A percentile compares a stretch with the other conserved stretches of the same genome.
These are phyloP conservation scores for Mycena vitilis DNA, from an alignment of 768 basidiomycete species.

Conservation along the genomic window DNA sequence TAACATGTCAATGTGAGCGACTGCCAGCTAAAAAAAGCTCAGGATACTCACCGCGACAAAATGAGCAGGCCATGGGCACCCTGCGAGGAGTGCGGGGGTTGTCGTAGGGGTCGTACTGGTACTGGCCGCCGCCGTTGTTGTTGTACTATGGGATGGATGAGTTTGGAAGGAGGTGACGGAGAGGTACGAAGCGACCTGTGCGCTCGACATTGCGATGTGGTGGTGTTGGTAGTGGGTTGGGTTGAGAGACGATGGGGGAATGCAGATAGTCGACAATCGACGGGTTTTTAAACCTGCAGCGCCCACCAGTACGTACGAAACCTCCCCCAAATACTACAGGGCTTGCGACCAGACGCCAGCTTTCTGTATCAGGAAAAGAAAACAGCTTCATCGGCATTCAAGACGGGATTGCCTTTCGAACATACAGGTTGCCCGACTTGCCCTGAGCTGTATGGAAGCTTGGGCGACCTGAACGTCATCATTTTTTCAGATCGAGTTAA, in stretches of 20 bases:
- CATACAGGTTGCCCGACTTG: slow-evolving; percentile 14
- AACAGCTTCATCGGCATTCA: slow-evolving; percentile 5
- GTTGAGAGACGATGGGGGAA: slow-evolving; percentile 2
- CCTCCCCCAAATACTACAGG: neutral
- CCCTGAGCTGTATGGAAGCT: slow-evolving; percentile 22
- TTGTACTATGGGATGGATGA: slow-evolving; percentile 15
- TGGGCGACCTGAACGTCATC: slow-evolving; percentile 9
- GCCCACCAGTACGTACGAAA: slow-evolving; percentile 28
- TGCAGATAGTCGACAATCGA: neutral
- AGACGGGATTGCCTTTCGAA: slow-evolving; percentile 8
- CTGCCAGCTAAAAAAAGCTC: slow-evolving; percentile 3
- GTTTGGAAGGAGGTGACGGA: neutral
- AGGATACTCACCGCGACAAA: slow-evolving; percentile 69
- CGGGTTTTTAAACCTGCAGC: slow-evolving; percentile 29
- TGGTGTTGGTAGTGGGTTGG: neutral
- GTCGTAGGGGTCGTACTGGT: slow-evolving; percentile 35
- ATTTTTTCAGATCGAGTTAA: slow-evolving; percentile 18
- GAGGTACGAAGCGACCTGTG: slow-evolving; percentile 9
- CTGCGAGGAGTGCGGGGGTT: slow-evolving; percentile 48
- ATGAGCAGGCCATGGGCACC: slow-evolving; percentile 79
- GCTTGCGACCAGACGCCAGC: neutral
- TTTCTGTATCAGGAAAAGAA: slow-evolving; percentile 26
- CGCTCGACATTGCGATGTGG: slow-evolving; percentile 14
- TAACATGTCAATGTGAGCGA: neutral
- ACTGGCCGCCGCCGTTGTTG: slow-evolving; percentile 14